Evolutionary conservation across 2,329 filamentous ascomycete species (phyloP).

Genomic region (Daldinia sp.): DNA sequence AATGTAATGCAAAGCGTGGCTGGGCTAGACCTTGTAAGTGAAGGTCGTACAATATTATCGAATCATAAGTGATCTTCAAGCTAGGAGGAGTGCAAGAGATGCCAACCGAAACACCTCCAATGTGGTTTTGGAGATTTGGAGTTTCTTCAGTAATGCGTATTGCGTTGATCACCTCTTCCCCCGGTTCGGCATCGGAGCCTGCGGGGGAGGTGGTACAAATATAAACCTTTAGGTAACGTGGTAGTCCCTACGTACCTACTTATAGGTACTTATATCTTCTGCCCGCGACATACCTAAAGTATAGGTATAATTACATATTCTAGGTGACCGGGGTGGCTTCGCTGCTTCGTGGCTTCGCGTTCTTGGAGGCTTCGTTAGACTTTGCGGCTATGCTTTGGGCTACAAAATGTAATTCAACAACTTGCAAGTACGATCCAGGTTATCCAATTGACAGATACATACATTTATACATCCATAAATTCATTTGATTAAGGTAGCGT

Average conservation of each 20-base stretch:
- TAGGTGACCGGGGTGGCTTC: neutral
- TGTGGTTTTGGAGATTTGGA: neutral
- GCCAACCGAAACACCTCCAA: neutral
- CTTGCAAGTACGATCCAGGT: conserved; percentile 12
- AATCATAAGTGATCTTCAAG: neutral
- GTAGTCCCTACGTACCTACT: neutral
- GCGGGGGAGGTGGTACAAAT: conserved; percentile 19
- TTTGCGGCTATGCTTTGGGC: conserved; percentile 39
- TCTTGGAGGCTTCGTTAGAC: conserved; percentile 22
- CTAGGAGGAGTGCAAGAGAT: neutral
- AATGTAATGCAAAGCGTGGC: neutral
- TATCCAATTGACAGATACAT: neutral
- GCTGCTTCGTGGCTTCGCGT: conserved; percentile 1
- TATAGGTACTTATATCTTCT: no score
- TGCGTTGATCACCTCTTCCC: conserved; percentile 20
- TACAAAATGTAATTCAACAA: neutral
- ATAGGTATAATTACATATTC: neutral
- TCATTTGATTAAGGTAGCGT: neutral
- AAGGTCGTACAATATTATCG: neutral
- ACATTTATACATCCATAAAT: no score
- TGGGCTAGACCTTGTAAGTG: neutral
- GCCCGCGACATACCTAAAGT: neutral
- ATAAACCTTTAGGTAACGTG: neutral
- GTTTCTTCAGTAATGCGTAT: conserved; percentile 16
- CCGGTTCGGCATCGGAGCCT: conserved; percentile 17